Percentiles rank a stretch among this genome's conserved stretches.
phyloP scores from a whole-genome alignment of 1,284 basidiomycete genomes.

The Phlebopus sp. region DNA sequence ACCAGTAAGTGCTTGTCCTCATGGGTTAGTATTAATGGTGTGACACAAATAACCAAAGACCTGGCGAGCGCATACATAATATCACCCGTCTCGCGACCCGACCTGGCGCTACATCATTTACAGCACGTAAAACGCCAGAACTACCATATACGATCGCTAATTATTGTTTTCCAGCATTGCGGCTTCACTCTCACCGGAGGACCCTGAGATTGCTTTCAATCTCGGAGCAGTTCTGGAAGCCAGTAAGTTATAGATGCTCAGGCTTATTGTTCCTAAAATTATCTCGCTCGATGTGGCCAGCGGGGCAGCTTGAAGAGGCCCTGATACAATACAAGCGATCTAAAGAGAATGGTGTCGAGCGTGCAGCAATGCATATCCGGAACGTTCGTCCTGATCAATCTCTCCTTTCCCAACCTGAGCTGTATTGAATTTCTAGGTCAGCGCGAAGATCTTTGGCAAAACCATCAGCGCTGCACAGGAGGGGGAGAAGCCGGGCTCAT shows the following conservation, averaged over 20 bases:
- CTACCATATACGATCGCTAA: slow-evolving; percentile 27
- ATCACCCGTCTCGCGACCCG: slow-evolving; percentile 79
- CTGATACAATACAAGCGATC: slow-evolving; percentile 79
- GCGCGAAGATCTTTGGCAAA: slow-evolving; percentile 77
- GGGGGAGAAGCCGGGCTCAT: slow-evolving; percentile 34
- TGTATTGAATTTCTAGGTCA: slow-evolving; percentile 47
- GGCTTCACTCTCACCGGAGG: slow-evolving; percentile 82
- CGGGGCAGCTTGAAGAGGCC: slow-evolving; percentile 78
- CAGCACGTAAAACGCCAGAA: slow-evolving; percentile 48
- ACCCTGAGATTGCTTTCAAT: slow-evolving; percentile 95
- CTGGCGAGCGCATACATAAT: slow-evolving; percentile 94
- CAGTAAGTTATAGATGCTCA: slow-evolving; percentile 47
- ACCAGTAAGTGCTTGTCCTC: slow-evolving; percentile 64
- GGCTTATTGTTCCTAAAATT: slow-evolving; percentile 32
- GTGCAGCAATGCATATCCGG: slow-evolving; percentile 82
- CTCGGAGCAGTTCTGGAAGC: slow-evolving; percentile 90
- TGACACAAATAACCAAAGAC: slow-evolving; percentile 51
- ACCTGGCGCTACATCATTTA: slow-evolving; percentile 87
- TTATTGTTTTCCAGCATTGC: slow-evolving; percentile 65
- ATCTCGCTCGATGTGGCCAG: slow-evolving; percentile 41
- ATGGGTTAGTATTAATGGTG: slow-evolving; percentile 13
- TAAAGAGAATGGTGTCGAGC: slow-evolving; percentile 77
- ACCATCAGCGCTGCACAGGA: slow-evolving; percentile 51
- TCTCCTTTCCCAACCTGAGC: slow-evolving; percentile 12
- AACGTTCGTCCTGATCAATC: slow-evolving; percentile 52